Conservation (phyloP, 2,329 filamentous ascomycete species). For the Fusarium gaditjirri region DNA sequence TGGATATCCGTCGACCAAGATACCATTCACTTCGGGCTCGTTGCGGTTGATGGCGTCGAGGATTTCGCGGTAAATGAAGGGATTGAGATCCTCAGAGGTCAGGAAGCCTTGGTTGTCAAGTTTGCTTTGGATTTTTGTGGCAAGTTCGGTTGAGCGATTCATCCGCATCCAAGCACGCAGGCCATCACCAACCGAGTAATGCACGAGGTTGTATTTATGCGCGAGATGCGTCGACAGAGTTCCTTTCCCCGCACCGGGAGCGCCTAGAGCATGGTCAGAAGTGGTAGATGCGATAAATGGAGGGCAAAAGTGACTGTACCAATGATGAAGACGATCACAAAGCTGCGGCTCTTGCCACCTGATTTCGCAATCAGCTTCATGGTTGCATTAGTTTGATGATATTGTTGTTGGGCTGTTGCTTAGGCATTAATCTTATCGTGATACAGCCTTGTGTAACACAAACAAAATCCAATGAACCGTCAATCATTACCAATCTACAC, state of each 20-base stretch:
- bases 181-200: neutral
- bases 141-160: neutral
- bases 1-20: neutral
- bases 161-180: neutral
- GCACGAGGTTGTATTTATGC: neutral
- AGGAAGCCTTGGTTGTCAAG: neutral
- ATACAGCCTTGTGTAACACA: neutral
- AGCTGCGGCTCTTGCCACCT: neutral
- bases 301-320: neutral
- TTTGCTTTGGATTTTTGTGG: neutral
- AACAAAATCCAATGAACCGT: neutral
- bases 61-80: neutral
- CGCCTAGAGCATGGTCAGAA: neutral
- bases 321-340: neutral
- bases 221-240: neutral
- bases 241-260: neutral
- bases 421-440: neutral
- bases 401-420: neutral
- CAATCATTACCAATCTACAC: neutral
- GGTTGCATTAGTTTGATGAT: neutral
- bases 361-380: neutral
- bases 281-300: neutral
- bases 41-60: neutral
- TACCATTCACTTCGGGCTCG: neutral
- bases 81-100: neutral